A percentile compares a stretch with the other conserved stretches of the same genome.
phyloP scores from a whole-genome alignment of 306 rosid genomes.

The Crataegus laevigata region DNA sequence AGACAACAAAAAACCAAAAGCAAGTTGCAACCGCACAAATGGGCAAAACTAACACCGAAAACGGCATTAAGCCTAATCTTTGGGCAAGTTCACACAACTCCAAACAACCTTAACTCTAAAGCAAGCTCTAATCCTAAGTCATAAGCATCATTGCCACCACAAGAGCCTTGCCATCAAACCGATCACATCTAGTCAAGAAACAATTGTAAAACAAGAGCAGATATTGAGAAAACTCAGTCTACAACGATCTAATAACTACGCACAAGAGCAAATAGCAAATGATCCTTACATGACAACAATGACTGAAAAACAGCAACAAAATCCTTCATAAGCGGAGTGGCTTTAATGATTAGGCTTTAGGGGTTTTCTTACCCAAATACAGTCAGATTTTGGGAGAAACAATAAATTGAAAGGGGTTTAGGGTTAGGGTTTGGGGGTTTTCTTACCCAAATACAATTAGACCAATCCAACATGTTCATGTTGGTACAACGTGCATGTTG shows the following conservation, averaged over 20 bases:
- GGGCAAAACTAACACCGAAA: too few species aligned
- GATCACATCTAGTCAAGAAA: too few species aligned
- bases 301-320: background rate
- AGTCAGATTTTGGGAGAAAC: too few species aligned
- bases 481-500: conserved; percentile 33
- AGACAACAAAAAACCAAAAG: background rate
- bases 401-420: too few species aligned
- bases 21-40: background rate
- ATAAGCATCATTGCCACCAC: too few species aligned
- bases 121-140: background rate
- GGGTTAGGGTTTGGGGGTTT: background rate
- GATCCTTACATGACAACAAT: background rate
- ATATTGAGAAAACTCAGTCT: too few species aligned
- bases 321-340: background rate
- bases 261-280: too few species aligned
- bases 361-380: background rate
- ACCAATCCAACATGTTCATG: conserved; percentile 44
- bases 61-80: too few species aligned
- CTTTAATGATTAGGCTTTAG: too few species aligned
- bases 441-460: background rate
- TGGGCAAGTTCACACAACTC: background rate
- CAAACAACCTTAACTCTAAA: background rate
- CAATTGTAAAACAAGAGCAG: too few species aligned
- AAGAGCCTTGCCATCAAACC: too few species aligned
- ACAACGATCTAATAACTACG: too few species aligned